Evolutionary conservation across 768 basidiomycete genomes (phyloP).

Genomic region (Pleurotus djamor): DNA sequence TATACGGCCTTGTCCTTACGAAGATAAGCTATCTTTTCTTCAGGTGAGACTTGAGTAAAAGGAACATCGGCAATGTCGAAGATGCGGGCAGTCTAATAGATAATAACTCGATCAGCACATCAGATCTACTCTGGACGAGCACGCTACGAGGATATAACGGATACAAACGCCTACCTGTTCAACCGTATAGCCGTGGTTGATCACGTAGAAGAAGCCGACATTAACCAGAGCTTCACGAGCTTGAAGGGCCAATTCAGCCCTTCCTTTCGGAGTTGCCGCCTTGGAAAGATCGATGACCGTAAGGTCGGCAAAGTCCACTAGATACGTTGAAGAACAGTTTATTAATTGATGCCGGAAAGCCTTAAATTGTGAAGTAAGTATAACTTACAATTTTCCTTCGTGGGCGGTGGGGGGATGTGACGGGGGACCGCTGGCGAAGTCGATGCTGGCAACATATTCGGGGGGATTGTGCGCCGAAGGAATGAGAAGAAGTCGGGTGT

Average conservation of each 20-base stretch:
- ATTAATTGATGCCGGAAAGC: background rate
- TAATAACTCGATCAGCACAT: too few relatives aligned
- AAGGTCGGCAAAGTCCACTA: constrained; percentile 44
- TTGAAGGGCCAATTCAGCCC: constrained; percentile 32
- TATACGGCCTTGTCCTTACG: constrained; percentile 42
- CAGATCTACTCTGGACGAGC: too few relatives aligned
- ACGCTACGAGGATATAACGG: too few relatives aligned
- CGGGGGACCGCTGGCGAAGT: constrained; percentile 30
- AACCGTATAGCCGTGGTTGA: constrained; percentile 42
- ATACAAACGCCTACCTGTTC: constrained; percentile 27
- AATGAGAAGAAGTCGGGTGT: background rate
- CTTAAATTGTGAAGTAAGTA: background rate
- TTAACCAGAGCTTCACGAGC: constrained; percentile 42
- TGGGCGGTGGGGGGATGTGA: constrained; percentile 30
- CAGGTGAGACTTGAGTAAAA: constrained; percentile 33
- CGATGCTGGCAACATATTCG: background rate
- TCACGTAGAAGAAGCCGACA: constrained; percentile 46
- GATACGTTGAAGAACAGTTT: background rate
- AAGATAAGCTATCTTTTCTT: constrained; percentile 39
- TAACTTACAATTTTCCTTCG: constrained; percentile 30
- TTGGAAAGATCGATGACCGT: constrained; percentile 49
- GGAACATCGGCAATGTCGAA: constrained; percentile 47
- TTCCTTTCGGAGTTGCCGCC: constrained; percentile 32
- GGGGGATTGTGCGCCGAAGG: background rate
- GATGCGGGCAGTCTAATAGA: constrained; percentile 34